Evolutionary conservation across 176 grass and related monocot species (phyloP).

Genomic region (Pontederia paniculata): DNA sequence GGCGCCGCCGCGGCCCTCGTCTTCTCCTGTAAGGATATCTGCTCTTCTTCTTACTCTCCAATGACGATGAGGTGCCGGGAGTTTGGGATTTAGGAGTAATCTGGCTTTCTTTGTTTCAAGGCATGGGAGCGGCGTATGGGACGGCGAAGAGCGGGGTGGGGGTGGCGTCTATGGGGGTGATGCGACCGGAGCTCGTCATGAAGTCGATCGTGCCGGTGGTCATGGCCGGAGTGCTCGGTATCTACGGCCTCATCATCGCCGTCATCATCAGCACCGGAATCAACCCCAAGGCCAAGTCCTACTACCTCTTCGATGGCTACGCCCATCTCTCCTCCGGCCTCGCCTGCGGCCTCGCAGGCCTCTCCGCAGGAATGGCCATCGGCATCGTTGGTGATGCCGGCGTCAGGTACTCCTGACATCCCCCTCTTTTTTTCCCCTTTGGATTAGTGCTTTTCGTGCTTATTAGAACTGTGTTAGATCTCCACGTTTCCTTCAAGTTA

Average conservation of each 20-base stretch:
- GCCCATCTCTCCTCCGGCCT: constrained; percentile 63
- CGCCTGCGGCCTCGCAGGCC: constrained; percentile 42
- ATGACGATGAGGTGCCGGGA: not conserved
- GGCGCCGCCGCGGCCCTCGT: constrained; percentile 53
- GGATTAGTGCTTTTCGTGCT: not conserved
- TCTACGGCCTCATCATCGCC: constrained; percentile 75
- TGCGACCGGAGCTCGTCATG: constrained; percentile 70
- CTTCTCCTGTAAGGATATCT: constrained; percentile 33
- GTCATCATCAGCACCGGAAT: constrained; percentile 72
- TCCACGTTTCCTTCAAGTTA: too few relatives aligned
- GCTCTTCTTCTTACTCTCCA: not conserved
- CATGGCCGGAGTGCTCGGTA: constrained; percentile 71
- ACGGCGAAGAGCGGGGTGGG: constrained; percentile 66
- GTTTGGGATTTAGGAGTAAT: not conserved
- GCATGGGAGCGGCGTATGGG: constrained; percentile 58
- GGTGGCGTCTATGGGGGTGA: constrained; percentile 64
- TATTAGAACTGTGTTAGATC: too few relatives aligned
- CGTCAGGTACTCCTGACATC: too few relatives aligned
- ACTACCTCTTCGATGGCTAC: constrained; percentile 68
- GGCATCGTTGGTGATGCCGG: constrained; percentile 56
- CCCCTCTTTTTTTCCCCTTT: too few relatives aligned
- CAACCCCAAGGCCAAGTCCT: constrained; percentile 78
- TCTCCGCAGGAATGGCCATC: constrained; percentile 63
- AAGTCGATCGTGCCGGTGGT: constrained; percentile 75
- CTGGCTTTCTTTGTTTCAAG: constrained; percentile 7